Base-by-base conservation (phyloP, 345 rosid genomes). In the Lagerstroemia speciosa region DNA sequence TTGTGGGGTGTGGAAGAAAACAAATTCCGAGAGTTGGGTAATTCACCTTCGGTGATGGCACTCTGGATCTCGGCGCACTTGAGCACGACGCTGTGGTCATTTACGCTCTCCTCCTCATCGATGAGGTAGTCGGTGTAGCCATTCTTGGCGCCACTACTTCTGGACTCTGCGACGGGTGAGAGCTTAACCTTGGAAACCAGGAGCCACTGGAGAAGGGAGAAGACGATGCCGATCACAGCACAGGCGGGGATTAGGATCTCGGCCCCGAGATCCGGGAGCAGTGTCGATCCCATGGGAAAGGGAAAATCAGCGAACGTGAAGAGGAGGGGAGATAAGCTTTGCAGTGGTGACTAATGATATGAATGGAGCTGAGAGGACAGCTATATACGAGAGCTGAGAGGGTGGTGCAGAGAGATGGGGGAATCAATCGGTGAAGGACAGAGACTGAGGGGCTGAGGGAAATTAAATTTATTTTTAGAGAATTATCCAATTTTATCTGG, bases 51-150 rank as follows among this genome's bases (percentile, higher is more conserved):
- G 15, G 94, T 84, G 60, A 88, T 93, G 68, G 95, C 97, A 76
- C 36, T 87, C 74, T 93, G 98, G 33, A 93, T 93, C 73, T 93
- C 98, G 27, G 98, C 89, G 53, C 97, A 91, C 67, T 86, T 93
- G 66, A 80, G 76, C 58, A 89, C 97, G 66, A 87, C 89, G 78
- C 72, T 80, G 67, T 87, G 91, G 71, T 89, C 96, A 69, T 89
- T 86, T 38, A 91, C 74, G 15, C 89, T 93, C 73, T 93, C 98
- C 67, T 91, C 98, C 71, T 93, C 98, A 67, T 91, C 98, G 63
- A 93, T 93, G n/a, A 93, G 87, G 65, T 75, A 87, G 64, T 90
- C 97, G 10, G 41, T 24, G 68, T 80, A 75, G 0, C 87, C 96
- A n/a, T 83, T 86, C 75, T 85, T 89, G 30, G 70, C 77, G 36